Percentiles rank a stretch among this genome's conserved stretches.
These are phyloP conservation scores for Pseudogymnoascus sp. DNA, from an alignment of 2,329 filamentous ascomycete genomes.

Conservation along the genomic window DNA sequence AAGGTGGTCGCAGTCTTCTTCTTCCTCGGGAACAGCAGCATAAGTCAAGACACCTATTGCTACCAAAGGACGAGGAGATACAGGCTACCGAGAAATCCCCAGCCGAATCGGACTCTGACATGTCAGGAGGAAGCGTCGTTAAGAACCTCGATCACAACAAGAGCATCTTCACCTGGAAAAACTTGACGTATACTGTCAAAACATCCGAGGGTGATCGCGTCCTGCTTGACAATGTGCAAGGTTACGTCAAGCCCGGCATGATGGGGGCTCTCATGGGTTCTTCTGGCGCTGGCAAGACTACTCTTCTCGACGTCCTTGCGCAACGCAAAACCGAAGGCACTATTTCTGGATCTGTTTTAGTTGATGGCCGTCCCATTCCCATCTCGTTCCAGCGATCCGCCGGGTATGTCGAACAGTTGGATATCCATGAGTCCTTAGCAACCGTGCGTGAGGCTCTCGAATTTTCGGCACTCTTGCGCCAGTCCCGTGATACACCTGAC, in stretches of 20 bases:
- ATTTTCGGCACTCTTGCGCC: conserved; percentile 82
- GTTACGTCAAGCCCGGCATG: conserved; percentile 67
- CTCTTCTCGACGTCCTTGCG: conserved; percentile 73
- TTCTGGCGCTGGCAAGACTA: conserved; percentile 75
- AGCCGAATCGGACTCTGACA: conserved; percentile 16
- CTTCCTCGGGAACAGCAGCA: background rate
- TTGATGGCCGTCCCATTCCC: conserved; percentile 59
- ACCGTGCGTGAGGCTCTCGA: conserved; percentile 83
- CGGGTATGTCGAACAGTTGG: conserved; percentile 86
- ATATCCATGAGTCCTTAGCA: conserved; percentile 72
- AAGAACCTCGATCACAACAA: conserved; percentile 50
- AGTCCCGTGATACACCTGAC: conserved; percentile 61
- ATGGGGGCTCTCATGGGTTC: conserved; percentile 54
- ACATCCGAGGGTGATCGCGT: conserved; percentile 52
- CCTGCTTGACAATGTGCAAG: conserved; percentile 70
- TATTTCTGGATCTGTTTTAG: conserved; percentile 71
- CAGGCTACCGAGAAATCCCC: conserved; percentile 17
- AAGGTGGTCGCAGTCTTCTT: background rate
- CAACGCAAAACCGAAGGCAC: conserved; percentile 83
- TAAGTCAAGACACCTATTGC: background rate
- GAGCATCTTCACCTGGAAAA: conserved; percentile 65
- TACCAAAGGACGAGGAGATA: conserved; percentile 10
- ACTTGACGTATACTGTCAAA: conserved; percentile 59
- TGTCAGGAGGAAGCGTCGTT: conserved; percentile 22
- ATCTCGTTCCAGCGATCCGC: conserved; percentile 66